Evolutionary conservation across 2,329 filamentous ascomycete genomes (phyloP).

Genomic region (Aspergillus fructus): DNA sequence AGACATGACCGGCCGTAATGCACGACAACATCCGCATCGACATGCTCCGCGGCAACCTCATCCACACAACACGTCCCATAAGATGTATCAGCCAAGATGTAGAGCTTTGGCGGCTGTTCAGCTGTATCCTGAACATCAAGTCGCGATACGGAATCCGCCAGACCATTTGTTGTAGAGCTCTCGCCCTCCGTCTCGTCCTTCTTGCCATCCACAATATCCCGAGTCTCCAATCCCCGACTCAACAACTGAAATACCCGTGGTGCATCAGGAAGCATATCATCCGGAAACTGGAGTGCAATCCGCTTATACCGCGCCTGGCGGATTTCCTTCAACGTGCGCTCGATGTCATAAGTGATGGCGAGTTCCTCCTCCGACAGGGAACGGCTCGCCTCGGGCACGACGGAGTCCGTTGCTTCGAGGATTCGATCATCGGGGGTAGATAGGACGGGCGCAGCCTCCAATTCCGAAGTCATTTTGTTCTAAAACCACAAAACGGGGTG

Average conservation of each 20-base stretch:
- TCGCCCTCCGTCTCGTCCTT: slow-evolving; percentile 13
- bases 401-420: slow-evolving; percentile 53
- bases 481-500: not conserved
- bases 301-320: slow-evolving; percentile 67
- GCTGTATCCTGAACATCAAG: slow-evolving; percentile 24
- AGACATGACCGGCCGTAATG: slow-evolving; percentile 93
- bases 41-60: slow-evolving; percentile 93
- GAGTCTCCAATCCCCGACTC: slow-evolving; percentile 48
- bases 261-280: slow-evolving; percentile 85
- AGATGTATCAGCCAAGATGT: slow-evolving; percentile 90
- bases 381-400: slow-evolving; percentile 34
- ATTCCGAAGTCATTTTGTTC: slow-evolving; percentile 29
- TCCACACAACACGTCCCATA: slow-evolving; percentile 98
- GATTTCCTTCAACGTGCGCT: slow-evolving; percentile 75
- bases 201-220: slow-evolving; percentile 18
- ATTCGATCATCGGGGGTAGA: slow-evolving; percentile 64
- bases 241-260: slow-evolving; percentile 73
- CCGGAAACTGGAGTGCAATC: slow-evolving; percentile 92
- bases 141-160: slow-evolving; percentile 28
- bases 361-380: slow-evolving; percentile 67
- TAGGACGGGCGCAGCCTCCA: slow-evolving; percentile 55
- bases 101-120: slow-evolving; percentile 53
- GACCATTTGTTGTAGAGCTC: slow-evolving; percentile 4
- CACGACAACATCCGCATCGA: slow-evolving; percentile 83
- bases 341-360: slow-evolving; percentile 77